Evolutionary conservation across 345 rosid genomes (phyloP), one percentile per base, ranked within the genome.

Genomic region (Cardamine resedifolia): DNA sequence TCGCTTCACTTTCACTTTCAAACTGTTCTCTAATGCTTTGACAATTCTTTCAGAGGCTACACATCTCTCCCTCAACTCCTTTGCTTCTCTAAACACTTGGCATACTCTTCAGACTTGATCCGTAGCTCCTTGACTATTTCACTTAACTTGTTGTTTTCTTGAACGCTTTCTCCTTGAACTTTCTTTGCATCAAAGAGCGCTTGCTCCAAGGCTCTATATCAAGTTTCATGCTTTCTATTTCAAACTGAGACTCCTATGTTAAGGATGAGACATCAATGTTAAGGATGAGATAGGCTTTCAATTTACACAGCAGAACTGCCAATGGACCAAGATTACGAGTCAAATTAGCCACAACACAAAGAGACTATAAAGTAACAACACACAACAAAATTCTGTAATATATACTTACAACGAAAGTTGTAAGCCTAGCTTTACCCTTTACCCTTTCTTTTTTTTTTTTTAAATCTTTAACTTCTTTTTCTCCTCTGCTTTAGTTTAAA

Each of bases 201-300:
- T 59, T 82, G 85, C 81, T 87, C 92, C 74, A 84, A 72, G 44
- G 85, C 74, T 77, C 80, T 64, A 82, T 58, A 65, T 90, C 95
- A n/a, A 90, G 87, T 79, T 81, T 88, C 86, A 88, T 74, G 69
- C 90, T 85, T 79, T 85, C 95, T 68, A 87, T 85, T 74, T 88
- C 95, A 76, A 88, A 87, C 68, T 88, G 95, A 0, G 88, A 88
- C 66, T 84, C n/a, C n/a, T n/a, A n/a, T n/a, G n/a, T n/a, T n/a
- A n/a, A n/a, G n/a, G n/a, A n/a, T n/a, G n/a, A n/a, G n/a, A n/a
- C n/a, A n/a, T 89, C 49, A 88, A 71, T 36, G 85, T 77, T 36
- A 77, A 66, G 44, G 79, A 82, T 68, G 89, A 82, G 65, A 82
- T 51, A 6, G 87, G n/a, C n/a, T n/a, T n/a, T n/a, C n/a, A n/a